These are phyloP conservation scores for Sarocladiaceae sp. DNA, from an alignment of 2,329 filamentous ascomycete species.

Conservation along the genomic window DNA sequence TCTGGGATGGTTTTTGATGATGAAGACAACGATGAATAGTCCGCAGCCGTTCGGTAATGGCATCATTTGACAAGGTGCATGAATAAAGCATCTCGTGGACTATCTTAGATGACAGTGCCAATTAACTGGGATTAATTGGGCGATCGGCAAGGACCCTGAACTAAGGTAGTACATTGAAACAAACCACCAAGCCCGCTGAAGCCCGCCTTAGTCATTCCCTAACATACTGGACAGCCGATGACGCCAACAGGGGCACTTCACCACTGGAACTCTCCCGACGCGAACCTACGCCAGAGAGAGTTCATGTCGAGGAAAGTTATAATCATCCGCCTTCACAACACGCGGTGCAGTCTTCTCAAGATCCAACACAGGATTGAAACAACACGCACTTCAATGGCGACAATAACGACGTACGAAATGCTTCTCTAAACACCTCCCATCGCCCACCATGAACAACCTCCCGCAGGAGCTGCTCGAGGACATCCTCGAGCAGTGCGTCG, in stretches of 20 bases:
- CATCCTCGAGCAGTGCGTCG: slow-evolving; percentile 38
- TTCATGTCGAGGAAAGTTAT: neutral
- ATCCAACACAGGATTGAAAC: too few relatives aligned
- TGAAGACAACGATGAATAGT: slow-evolving; percentile 14
- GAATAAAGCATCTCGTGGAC: too few relatives aligned
- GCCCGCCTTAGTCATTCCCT: too few relatives aligned
- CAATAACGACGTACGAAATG: neutral
- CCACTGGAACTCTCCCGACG: neutral
- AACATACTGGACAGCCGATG: too few relatives aligned
- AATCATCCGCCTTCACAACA: neutral
- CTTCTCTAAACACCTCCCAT: neutral
- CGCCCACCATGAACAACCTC: slow-evolving; percentile 35
- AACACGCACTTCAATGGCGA: too few relatives aligned
- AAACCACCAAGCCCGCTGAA: too few relatives aligned
- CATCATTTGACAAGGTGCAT: too few relatives aligned
- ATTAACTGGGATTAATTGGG: too few relatives aligned
- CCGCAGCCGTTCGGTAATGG: too few relatives aligned
- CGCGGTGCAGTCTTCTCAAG: neutral
- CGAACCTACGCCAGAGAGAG: neutral
- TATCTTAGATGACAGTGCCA: too few relatives aligned
- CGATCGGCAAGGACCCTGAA: too few relatives aligned
- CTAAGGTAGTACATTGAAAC: too few relatives aligned
- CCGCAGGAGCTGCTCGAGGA: slow-evolving; percentile 41
- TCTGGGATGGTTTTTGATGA: neutral
- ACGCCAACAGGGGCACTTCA: neutral